phyloP scores from a whole-genome alignment of 805 yeast species.

The Starmera dryadoides region DNA sequence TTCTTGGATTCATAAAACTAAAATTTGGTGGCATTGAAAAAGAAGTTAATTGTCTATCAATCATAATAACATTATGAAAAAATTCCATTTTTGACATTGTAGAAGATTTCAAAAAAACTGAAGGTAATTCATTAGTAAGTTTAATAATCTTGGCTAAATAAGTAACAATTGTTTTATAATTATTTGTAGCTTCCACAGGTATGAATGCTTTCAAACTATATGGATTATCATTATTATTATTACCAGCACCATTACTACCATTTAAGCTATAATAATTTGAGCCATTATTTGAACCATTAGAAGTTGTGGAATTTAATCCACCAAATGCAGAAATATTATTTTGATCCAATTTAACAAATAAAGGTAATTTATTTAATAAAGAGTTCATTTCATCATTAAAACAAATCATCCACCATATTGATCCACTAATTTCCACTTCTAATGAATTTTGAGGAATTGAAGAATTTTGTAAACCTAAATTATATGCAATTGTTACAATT shows the following conservation, averaged over 20 bases:
- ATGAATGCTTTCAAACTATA: conserved; percentile 17
- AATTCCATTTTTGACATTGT: conserved; percentile 8
- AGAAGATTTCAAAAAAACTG: background rate
- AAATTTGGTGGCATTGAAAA: conserved; percentile 10
- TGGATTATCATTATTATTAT: conserved; percentile 5
- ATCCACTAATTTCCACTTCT: conserved; percentile 11
- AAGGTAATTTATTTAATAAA: conserved; percentile 9
- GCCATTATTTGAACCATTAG: background rate
- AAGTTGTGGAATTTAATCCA: conserved; percentile 1
- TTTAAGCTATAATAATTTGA: background rate
- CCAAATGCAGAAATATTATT: background rate
- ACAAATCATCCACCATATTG: conserved; percentile 17
- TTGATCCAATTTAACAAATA: conserved; percentile 11
- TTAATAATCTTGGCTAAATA: conserved; percentile 15
- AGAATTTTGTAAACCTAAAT: conserved; percentile 12
- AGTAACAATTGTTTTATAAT: conserved; percentile 11
- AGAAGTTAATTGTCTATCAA: conserved; percentile 12
- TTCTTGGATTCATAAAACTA: conserved; percentile 10
- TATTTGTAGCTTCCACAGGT: conserved; percentile 11
- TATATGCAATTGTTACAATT: conserved; percentile 15
- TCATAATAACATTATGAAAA: conserved; percentile 12
- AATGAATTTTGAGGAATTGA: conserved; percentile 13
- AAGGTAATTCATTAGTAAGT: conserved; percentile 13
- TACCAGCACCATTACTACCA: background rate
- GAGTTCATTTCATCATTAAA: conserved; percentile 14